phyloP scores from a whole-genome alignment of 441 rosid species.

The Bocquillonia castaneifolia region DNA sequence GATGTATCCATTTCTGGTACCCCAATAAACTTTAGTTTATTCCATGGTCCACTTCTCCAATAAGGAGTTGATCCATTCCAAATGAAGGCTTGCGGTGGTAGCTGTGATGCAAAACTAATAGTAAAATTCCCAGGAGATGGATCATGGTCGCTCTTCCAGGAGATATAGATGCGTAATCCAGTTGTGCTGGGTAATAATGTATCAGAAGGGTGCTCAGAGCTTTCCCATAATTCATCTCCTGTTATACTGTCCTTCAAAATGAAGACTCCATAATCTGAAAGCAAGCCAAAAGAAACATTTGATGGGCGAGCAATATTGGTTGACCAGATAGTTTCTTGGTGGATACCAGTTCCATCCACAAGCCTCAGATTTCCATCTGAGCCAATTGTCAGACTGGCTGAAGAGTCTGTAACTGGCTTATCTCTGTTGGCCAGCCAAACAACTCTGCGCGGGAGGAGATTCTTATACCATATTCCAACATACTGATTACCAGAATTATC shows the following conservation, averaged over 20 bases:
- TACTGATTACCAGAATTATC: slow-evolving; percentile 32
- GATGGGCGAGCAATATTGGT: slow-evolving; percentile 5
- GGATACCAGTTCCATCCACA: background rate
- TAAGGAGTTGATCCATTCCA: slow-evolving; percentile 12
- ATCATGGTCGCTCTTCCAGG: slow-evolving; percentile 16
- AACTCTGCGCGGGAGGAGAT: slow-evolving; percentile 31
- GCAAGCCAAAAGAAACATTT: background rate
- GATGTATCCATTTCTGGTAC: slow-evolving; percentile 10
- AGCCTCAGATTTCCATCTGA: slow-evolving; percentile 16
- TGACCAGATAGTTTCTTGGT: background rate
- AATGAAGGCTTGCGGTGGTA: slow-evolving; percentile 1
- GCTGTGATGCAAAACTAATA: background rate
- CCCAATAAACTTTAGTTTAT: slow-evolving; percentile 10
- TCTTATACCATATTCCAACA: slow-evolving; percentile 68
- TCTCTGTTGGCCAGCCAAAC: slow-evolving; percentile 86
- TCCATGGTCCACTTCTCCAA: slow-evolving; percentile 23
- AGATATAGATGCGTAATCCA: background rate
- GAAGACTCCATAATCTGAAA: background rate
- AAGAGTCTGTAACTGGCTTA: slow-evolving; percentile 41
- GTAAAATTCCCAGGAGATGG: slow-evolving; percentile 13
- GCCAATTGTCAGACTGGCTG: slow-evolving; percentile 16
- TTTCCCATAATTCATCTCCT: slow-evolving; percentile 8
- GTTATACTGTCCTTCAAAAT: background rate
- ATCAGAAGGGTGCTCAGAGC: background rate
- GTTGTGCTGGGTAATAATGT: slow-evolving; percentile 5